phyloP scores from a whole-genome alignment of 208 protist genomes.

The Leishmania lainsoni region DNA sequence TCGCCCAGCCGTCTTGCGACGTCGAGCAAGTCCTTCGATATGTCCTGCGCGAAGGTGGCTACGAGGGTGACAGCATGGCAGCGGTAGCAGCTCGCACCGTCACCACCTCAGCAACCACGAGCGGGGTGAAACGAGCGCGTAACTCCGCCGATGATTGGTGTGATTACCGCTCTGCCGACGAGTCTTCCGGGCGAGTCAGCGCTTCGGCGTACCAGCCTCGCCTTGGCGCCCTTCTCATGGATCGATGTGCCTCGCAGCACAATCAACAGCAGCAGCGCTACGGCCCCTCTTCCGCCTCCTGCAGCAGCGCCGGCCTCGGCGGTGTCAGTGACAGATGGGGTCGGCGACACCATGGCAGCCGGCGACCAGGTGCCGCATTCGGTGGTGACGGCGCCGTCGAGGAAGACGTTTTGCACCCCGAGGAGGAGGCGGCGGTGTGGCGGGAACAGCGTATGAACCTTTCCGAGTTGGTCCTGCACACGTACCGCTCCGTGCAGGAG shows the following conservation, averaged over 20 bases:
- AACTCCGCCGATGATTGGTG: neutral
- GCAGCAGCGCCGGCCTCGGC: constrained; percentile 6
- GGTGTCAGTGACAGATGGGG: neutral
- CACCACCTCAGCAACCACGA: neutral
- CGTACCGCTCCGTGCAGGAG: constrained; percentile 33
- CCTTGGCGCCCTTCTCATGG: constrained; percentile 9
- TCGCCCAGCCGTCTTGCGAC: constrained; percentile 44
- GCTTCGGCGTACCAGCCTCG: constrained; percentile 4
- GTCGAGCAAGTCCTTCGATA: constrained; percentile 47
- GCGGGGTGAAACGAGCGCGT: constrained; percentile 3
- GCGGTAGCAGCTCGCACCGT: constrained; percentile 12
- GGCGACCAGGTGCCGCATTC: neutral
- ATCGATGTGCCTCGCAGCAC: constrained; percentile 21
- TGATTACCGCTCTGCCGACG: neutral
- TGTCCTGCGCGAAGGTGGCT: constrained; percentile 50
- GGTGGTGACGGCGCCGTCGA: constrained; percentile 18
- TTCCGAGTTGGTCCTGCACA: constrained; percentile 50
- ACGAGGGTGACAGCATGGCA: constrained; percentile 36
- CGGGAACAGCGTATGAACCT: constrained; percentile 39
- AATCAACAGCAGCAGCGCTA: constrained; percentile 19
- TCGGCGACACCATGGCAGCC: neutral
- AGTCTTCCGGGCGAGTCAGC: neutral
- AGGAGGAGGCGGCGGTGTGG: constrained; percentile 38
- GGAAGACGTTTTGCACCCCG: constrained; percentile 17
- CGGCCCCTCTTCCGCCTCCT: neutral